phyloP scores from a whole-genome alignment of 257 asterid genomes.

The Vinca minor region DNA sequence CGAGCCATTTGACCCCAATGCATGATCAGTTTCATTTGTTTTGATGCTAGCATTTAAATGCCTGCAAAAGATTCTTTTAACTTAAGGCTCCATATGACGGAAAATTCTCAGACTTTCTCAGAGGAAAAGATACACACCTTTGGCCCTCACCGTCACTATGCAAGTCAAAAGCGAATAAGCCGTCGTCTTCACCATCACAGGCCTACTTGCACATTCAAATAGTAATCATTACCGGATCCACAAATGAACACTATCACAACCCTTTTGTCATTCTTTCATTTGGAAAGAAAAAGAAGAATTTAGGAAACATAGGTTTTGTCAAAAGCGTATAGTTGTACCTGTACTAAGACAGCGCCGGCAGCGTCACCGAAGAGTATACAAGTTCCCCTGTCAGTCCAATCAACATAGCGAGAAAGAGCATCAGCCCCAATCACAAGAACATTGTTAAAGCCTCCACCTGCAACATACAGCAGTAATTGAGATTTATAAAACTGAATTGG shows the following conservation, averaged over 20 bases:
- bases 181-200: constrained; percentile 68
- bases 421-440: constrained; percentile 97
- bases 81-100: constrained; percentile 10
- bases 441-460: constrained; percentile 90
- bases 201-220: constrained; percentile 39
- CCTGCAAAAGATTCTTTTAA: constrained; percentile 22
- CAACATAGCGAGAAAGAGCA: constrained; percentile 87
- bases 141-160: constrained; percentile 85
- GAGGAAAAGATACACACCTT: constrained; percentile 34
- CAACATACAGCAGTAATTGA: constrained; percentile 10
- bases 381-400: constrained; percentile 95
- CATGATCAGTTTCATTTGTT: constrained; percentile 38
- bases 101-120: background rate
- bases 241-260: background rate
- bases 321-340: constrained; percentile 33
- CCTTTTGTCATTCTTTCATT: background rate
- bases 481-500: background rate
- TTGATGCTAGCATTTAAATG: constrained; percentile 58
- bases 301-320: background rate
- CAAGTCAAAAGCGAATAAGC: constrained; percentile 64
- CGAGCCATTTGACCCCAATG: constrained; percentile 60
- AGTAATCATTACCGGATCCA: background rate
- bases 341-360: constrained; percentile 88
- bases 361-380: constrained; percentile 98
- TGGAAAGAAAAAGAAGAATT: background rate